phyloP scores from a whole-genome alignment of 1,284 basidiomycete genomes.

The Leccinum colubrinum region DNA sequence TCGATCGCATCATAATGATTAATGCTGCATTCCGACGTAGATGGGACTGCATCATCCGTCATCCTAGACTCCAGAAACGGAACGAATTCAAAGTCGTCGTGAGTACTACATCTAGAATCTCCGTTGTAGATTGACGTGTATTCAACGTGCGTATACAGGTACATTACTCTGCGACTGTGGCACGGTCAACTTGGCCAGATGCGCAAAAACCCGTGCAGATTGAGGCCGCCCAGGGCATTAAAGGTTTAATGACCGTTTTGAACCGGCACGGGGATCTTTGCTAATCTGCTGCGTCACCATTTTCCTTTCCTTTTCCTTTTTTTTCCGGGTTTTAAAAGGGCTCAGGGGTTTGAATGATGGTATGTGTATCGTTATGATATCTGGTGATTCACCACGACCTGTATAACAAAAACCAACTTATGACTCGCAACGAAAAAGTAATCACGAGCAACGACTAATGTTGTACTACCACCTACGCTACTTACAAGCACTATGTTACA shows the following conservation, averaged over 20 bases:
- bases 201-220: conserved; percentile 35
- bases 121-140: conserved; percentile 5
- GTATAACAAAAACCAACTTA: conserved; percentile 19
- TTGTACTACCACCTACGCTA: conserved; percentile 32
- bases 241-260: conserved; percentile 36
- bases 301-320: conserved; percentile 3
- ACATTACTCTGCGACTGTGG: conserved; percentile 34
- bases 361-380: conserved; percentile 26
- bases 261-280: conserved; percentile 31
- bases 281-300: conserved; percentile 11
- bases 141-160: conserved; percentile 26
- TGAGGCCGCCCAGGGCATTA: conserved; percentile 34
- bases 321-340: conserved; percentile 10
- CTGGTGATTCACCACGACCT: conserved; percentile 7
- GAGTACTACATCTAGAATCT: conserved; percentile 10
- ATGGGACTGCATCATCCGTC: conserved; percentile 36
- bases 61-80: conserved; percentile 29
- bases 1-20: conserved; percentile 21
- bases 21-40: conserved; percentile 22
- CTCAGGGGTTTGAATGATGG: conserved; percentile 15
- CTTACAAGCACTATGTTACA: conserved; percentile 16
- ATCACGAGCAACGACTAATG: conserved; percentile 24
- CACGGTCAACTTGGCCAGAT: conserved; percentile 35
- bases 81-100: conserved; percentile 35
- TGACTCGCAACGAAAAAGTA: conserved; percentile 14